These are phyloP conservation scores for Nakazawaea anatomiae DNA, from an alignment of 805 yeast genomes.

Conservation along the genomic window DNA sequence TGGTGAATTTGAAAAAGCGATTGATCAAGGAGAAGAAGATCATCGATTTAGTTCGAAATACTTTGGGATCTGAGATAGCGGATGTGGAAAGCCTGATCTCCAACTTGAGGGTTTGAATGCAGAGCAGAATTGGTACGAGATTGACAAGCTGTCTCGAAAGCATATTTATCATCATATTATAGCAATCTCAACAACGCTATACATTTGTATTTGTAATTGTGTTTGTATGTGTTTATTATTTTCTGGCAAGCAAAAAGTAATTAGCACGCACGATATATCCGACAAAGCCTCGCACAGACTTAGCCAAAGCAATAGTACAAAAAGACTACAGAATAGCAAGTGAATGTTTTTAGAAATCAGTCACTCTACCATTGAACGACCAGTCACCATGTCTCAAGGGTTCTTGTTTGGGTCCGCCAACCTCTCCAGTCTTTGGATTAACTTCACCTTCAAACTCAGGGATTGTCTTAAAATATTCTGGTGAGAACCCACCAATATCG, in stretches of 20 bases:
- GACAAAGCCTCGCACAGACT: neutral
- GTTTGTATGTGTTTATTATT: no score
- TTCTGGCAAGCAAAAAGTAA: no score
- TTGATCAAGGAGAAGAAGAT: conserved; percentile 26
- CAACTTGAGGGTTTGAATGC: neutral
- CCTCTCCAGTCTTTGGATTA: conserved; percentile 92
- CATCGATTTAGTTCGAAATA: conserved; percentile 13
- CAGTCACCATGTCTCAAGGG: conserved; percentile 90
- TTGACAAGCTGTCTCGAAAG: no score
- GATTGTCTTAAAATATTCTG: conserved; percentile 67
- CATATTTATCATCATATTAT: no score
- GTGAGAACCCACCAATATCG: conserved; percentile 61
- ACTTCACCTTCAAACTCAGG: conserved; percentile 95
- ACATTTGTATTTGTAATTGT: no score
- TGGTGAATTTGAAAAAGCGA: conserved; percentile 14
- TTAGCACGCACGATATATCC: conserved; percentile 3
- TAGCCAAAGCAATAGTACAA: no score
- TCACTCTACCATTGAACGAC: conserved; percentile 93
- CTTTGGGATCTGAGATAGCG: conserved; percentile 1
- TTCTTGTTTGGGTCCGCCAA: conserved; percentile 97
- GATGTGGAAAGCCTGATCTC: neutral
- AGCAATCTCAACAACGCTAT: no score
- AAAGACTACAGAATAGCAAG: neutral
- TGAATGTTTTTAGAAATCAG: conserved; percentile 60
- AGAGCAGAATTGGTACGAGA: no score